phyloP scores from a whole-genome alignment of 768 basidiomycete genomes.

The Chalciporus chontae region DNA sequence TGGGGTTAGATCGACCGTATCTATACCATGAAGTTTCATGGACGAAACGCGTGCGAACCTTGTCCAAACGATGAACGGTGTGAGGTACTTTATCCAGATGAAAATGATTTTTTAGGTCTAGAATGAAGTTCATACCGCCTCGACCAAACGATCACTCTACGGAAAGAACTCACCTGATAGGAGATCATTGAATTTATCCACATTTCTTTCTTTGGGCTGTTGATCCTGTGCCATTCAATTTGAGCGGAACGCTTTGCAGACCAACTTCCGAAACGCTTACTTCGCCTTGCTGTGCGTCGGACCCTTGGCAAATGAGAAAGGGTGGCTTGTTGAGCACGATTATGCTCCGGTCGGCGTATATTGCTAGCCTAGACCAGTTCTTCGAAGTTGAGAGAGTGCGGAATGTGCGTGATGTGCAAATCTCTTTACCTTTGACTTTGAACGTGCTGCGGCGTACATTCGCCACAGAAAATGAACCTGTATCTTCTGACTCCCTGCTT shows the following conservation, averaged over 20 bases:
- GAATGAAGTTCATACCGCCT: slow-evolving; percentile 1
- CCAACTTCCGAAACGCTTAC: slow-evolving; percentile 14
- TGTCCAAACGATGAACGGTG: slow-evolving; percentile 65
- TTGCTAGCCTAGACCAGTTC: slow-evolving; percentile 32
- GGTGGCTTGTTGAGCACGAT: slow-evolving; percentile 61
- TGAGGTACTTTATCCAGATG: slow-evolving; percentile 36
- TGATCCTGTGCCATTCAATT: slow-evolving; percentile 6
- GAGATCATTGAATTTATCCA: slow-evolving; percentile 35
- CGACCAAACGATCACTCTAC: slow-evolving; percentile 1
- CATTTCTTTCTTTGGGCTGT: slow-evolving; percentile 22
- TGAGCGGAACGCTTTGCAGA: slow-evolving; percentile 1
- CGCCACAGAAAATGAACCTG: neutral
- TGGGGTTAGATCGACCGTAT: neutral
- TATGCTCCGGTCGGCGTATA: slow-evolving; percentile 54
- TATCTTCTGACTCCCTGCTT: too few relatives aligned
- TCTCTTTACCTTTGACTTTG: slow-evolving; percentile 16
- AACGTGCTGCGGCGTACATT: slow-evolving; percentile 17
- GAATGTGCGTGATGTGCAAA: neutral
- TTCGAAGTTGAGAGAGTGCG: slow-evolving; percentile 10
- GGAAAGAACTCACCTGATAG: slow-evolving; percentile 30
- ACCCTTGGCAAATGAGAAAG: slow-evolving; percentile 50
- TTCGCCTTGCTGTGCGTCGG: slow-evolving; percentile 21
- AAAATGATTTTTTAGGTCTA: slow-evolving; percentile 31
- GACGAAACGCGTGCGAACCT: slow-evolving; percentile 35
- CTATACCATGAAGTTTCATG: neutral